These are phyloP conservation scores for Gossypium rotundifolium DNA, from an alignment of 345 rosid genomes.

Conservation along the genomic window DNA sequence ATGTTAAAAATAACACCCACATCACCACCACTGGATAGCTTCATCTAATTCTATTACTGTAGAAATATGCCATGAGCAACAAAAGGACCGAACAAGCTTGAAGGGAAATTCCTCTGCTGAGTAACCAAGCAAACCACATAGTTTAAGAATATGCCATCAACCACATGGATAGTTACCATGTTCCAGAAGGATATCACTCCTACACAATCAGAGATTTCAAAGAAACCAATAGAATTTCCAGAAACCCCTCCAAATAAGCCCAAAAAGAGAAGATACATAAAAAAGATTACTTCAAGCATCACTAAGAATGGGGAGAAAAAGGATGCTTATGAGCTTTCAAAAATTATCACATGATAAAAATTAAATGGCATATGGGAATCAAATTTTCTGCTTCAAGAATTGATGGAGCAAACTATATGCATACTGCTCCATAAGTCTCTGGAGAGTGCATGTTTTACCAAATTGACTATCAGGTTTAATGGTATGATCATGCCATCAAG, in stretches of 20 bases:
- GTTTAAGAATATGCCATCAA: neutral
- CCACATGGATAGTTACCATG: neutral
- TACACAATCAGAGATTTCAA: neutral
- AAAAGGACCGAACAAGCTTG: neutral
- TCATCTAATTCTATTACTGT: neutral
- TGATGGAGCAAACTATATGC: neutral
- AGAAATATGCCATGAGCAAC: neutral
- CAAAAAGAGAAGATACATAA: neutral
- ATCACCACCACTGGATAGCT: neutral
- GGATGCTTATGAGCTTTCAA: neutral
- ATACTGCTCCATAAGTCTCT: neutral
- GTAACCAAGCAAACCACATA: neutral
- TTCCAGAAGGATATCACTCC: neutral
- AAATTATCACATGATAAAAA: neutral
- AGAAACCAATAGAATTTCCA: neutral
- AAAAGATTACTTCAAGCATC: neutral
- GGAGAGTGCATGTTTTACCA: neutral
- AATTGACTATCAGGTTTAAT: neutral
- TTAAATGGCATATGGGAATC: neutral
- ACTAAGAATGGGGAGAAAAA: neutral
- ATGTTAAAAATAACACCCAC: neutral
- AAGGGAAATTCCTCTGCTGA: neutral
- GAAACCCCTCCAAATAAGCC: neutral
- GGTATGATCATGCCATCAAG: neutral
- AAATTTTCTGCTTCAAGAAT: too few relatives aligned